Base-by-base conservation (phyloP, 495 filamentous ascomycete species). In the Venustampulla echinocandica region DNA sequence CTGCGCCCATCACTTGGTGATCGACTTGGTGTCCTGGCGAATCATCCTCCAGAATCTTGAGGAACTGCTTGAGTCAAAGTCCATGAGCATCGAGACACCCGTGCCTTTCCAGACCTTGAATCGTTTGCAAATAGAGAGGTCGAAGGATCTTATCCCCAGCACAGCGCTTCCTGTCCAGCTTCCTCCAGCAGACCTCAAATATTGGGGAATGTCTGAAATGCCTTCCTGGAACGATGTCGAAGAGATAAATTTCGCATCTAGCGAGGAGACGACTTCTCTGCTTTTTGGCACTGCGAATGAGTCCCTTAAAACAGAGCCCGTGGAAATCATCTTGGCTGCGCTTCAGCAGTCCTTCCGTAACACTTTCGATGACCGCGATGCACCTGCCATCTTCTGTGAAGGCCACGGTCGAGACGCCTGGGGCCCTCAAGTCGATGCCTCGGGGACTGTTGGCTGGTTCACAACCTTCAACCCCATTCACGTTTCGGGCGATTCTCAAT, bases 21-120 rank as follows among this genome's bases (percentile, higher is more conserved):
- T 85, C 25, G 82, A 87, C 43, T 71, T 84, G 22, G 74, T 80
- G 11, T 85, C 82, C 0, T 85, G 80, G 81, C 69, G 74, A 17
- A 68, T 83, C 18, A 77, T 87, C 4, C 65, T 83, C 13, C 70
- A 81, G 43, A 81, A 87, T 44, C 46, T 85, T 33, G 81, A 84
- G 49, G 74, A 81, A 19, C 47, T 84, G 1, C 57, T 87, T 1
- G 49, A 69, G 15, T 68, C 70, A 34, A 69, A 73, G 0, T 66
- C 58, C 25, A 52, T 71, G 2, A 19, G 59, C 22, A 64, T 65
- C 3, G 61, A 52, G 13, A 56, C 58, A 3, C 65, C 68, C 1
- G 69, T 83, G 44, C 75, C 81, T 0, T 85, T 83, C 53, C 74
- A 80, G 54, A 73, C 70, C 15, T 86, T 80, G 82, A 74, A 71